These are phyloP conservation scores for Ehretia macrophylla DNA, from an alignment of 257 asterid genomes.

Conservation along the genomic window DNA sequence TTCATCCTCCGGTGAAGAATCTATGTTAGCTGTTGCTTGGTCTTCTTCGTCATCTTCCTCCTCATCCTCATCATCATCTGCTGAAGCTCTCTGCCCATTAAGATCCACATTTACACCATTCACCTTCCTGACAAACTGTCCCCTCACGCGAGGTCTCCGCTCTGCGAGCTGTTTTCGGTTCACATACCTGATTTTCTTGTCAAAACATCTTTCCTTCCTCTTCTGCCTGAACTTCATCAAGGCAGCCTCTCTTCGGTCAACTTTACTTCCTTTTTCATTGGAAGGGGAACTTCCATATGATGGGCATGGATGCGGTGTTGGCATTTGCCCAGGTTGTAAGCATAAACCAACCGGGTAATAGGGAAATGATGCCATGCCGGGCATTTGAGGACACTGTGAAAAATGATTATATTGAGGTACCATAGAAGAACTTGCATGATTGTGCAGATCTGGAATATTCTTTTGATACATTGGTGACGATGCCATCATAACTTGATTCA, in stretches of 20 bases:
- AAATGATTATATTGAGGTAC: not conserved
- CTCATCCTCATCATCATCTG: slow-evolving; percentile 52
- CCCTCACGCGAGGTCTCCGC: slow-evolving; percentile 86
- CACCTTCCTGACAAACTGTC: slow-evolving; percentile 90
- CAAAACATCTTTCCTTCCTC: slow-evolving; percentile 88
- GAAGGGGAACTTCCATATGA: slow-evolving; percentile 40
- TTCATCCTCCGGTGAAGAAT: slow-evolving; percentile 9
- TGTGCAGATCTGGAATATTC: slow-evolving; percentile 10
- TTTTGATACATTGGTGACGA: slow-evolving; percentile 59
- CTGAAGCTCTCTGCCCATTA: slow-evolving; percentile 71
- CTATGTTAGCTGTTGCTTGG: slow-evolving; percentile 13
- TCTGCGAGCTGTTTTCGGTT: slow-evolving; percentile 91
- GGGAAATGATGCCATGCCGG: slow-evolving; percentile 58
- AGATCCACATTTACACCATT: slow-evolving; percentile 76
- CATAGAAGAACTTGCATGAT: not conserved
- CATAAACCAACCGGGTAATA: slow-evolving; percentile 51
- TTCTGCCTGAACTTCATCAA: slow-evolving; percentile 87
- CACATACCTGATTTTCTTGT: slow-evolving; percentile 90
- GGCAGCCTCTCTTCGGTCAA: slow-evolving; percentile 79
- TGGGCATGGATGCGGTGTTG: slow-evolving; percentile 68
- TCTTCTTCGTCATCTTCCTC: slow-evolving; percentile 34
- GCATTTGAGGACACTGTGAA: slow-evolving; percentile 46
- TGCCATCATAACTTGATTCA: not conserved
- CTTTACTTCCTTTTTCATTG: slow-evolving; percentile 26
- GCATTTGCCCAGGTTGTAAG: slow-evolving; percentile 19